Conservation (phyloP, 2,329 filamentous ascomycete species). For the Aspergillus tubingensis region DNA sequence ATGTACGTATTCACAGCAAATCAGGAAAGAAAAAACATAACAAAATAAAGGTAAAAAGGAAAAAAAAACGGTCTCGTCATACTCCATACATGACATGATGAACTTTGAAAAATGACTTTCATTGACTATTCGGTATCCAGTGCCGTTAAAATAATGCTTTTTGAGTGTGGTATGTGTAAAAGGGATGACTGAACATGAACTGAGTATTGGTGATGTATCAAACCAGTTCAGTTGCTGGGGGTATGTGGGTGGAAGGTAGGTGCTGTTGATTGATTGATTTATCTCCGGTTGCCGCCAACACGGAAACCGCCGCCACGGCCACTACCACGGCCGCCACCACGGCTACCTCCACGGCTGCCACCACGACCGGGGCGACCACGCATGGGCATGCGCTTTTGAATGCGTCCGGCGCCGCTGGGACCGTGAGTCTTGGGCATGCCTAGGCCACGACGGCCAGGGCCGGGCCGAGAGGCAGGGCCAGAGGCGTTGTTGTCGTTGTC, state of each 20-base stretch:
- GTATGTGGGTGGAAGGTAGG: not conserved
- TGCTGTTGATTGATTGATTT: not conserved
- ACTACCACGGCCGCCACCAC: slow-evolving; percentile 15
- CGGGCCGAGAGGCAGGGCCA: slow-evolving; percentile 8
- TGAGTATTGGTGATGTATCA: not conserved
- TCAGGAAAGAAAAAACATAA: not conserved
- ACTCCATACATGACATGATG: not conserved
- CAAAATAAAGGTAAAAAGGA: not conserved
- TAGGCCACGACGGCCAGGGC: slow-evolving; percentile 26
- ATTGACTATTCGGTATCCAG: not conserved
- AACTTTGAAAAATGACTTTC: not conserved
- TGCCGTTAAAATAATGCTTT: not conserved
- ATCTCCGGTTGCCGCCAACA: not conserved
- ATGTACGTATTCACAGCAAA: not conserved
- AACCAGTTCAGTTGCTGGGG: not conserved
- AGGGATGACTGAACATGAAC: not conserved
- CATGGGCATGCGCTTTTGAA: slow-evolving; percentile 25
- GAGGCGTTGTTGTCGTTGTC: slow-evolving; percentile 26
- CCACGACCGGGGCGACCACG: slow-evolving; percentile 12
- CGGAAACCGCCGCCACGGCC: slow-evolving; percentile 5
- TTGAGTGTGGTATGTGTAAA: not conserved
- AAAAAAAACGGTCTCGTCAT: not conserved
- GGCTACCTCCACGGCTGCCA: slow-evolving; percentile 24
- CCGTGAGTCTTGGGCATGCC: slow-evolving; percentile 33
- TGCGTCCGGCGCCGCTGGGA: slow-evolving; percentile 23